Base-by-base conservation (phyloP, 805 yeast genomes). In the Candida vartiovaarae region DNA sequence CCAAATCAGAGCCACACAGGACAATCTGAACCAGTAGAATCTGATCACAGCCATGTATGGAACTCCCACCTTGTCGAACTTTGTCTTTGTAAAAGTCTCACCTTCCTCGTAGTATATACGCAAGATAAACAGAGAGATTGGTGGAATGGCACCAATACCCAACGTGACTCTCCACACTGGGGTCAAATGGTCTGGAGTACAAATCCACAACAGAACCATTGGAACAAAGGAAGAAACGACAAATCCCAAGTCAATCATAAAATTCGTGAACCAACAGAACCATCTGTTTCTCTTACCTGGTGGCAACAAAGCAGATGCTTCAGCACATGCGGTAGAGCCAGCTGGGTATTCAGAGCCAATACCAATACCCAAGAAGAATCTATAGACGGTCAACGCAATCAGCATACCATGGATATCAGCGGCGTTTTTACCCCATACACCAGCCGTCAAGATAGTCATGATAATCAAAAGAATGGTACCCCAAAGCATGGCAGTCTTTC, bases 261-360 rank as follows among this genome's bases (percentile, higher is more conserved):
- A 73, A 63, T 89, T 84, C 35, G 97, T 89, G 65, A 89, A 90
- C 85, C 89, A 80, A 43, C 81, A 75, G 59, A 90, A 89, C 72
- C 84, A 89, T 62, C 96, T 75, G 67, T 90, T 88, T 70, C 97
- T 82, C 47, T 75, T 73, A 45, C 95, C 95, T n/a, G 78, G 72
- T 15, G 90, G 85, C 54, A 89, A 68, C 49, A 77, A 66, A 44
- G 84, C 80, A 38, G 95, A 80, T 34, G 95, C 93, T 64, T 90
- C 97, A 28, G 96, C 89, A 53, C 95, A 87, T 32, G 95, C 95
- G 20, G 90, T 91, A 7, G 95, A 83, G 37, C 96, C 90, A 10
- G 95, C 83, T 38, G 96, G 96, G 60, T 90, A 90, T 66, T 90
- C 98, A 40, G 95, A 90, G 55, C 98, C 98, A 54, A 91, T 85